Evolutionary conservation across 345 rosid genomes (phyloP).

Genomic region (Gossypium stocksii): DNA sequence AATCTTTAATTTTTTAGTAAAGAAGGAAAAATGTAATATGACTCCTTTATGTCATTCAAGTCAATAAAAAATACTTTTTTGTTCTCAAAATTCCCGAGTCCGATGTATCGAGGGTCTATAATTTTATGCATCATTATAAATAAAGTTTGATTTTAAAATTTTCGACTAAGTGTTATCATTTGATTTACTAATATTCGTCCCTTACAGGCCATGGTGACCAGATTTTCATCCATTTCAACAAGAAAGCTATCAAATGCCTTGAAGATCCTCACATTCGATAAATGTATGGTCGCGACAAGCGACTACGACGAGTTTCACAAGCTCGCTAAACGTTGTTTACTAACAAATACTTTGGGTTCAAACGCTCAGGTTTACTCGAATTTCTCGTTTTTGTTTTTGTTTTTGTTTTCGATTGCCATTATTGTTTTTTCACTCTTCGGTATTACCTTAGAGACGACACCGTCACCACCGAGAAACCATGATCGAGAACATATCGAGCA

Average conservation of each 20-base stretch:
- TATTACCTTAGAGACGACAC: slow-evolving; percentile 29
- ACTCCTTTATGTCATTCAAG: too few species aligned
- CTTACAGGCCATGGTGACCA: slow-evolving; percentile 76
- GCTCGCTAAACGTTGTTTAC: slow-evolving; percentile 46
- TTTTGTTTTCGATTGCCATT: too few species aligned
- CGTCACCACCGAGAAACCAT: slow-evolving; percentile 53
- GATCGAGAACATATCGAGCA: slow-evolving; percentile 45
- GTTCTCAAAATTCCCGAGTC: too few species aligned
- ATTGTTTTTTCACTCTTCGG: background rate
- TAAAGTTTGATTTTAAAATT: too few species aligned
- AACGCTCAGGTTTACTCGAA: slow-evolving; percentile 62
- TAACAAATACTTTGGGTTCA: slow-evolving; percentile 53
- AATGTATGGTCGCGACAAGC: slow-evolving; percentile 83
- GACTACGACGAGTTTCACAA: slow-evolving; percentile 81
- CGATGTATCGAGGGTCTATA: too few species aligned
- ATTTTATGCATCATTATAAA: too few species aligned
- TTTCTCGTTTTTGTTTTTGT: too few species aligned
- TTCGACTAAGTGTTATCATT: too few species aligned
- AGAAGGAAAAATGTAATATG: too few species aligned
- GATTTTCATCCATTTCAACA: slow-evolving; percentile 70
- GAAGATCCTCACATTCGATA: slow-evolving; percentile 56
- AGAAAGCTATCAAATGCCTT: slow-evolving; percentile 72
- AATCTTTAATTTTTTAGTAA: too few species aligned
- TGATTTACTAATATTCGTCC: too few species aligned
- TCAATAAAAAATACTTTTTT: too few species aligned